These are phyloP conservation scores for Chaetothyriales sp. DNA, from an alignment of 2,329 filamentous ascomycete species.

Conservation along the genomic window DNA sequence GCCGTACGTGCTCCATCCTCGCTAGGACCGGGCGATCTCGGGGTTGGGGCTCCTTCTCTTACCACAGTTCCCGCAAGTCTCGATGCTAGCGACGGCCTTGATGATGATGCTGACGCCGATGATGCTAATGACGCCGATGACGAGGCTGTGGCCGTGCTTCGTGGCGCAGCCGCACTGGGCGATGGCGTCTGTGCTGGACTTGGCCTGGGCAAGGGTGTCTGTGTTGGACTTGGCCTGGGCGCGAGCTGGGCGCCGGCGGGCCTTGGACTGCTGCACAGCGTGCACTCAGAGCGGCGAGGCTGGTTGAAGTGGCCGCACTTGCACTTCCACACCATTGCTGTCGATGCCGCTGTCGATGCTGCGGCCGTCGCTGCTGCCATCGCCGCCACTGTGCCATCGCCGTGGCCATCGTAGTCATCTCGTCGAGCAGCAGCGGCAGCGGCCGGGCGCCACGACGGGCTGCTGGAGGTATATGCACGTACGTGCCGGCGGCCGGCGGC, in stretches of 20 bases:
- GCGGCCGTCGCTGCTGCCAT: constrained; percentile 12
- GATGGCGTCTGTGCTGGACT: neutral
- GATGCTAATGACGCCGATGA: constrained; percentile 39
- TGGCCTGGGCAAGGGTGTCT: neutral
- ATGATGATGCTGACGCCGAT: constrained; percentile 38
- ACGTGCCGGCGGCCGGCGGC: constrained; percentile 16
- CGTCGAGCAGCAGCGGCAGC: constrained; percentile 17
- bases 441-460: constrained; percentile 19
- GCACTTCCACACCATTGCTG: constrained; percentile 9
- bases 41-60: neutral
- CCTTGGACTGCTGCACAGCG: constrained; percentile 20
- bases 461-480: constrained; percentile 25
- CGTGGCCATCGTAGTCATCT: constrained; percentile 15
- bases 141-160: neutral
- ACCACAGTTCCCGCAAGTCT: constrained; percentile 31
- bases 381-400: constrained; percentile 6
- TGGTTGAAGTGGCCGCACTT: constrained; percentile 12
- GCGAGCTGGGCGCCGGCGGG: constrained; percentile 12
- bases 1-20: neutral
- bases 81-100: constrained; percentile 21
- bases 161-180: neutral
- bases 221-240: constrained; percentile 2
- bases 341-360: constrained; percentile 1
- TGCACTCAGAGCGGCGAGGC: constrained; percentile 15
- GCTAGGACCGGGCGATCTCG: neutral